Conservation (phyloP, 2,329 filamentous ascomycete genomes). For the Ophiognomonia clavigignenti-juglandacearum region DNA sequence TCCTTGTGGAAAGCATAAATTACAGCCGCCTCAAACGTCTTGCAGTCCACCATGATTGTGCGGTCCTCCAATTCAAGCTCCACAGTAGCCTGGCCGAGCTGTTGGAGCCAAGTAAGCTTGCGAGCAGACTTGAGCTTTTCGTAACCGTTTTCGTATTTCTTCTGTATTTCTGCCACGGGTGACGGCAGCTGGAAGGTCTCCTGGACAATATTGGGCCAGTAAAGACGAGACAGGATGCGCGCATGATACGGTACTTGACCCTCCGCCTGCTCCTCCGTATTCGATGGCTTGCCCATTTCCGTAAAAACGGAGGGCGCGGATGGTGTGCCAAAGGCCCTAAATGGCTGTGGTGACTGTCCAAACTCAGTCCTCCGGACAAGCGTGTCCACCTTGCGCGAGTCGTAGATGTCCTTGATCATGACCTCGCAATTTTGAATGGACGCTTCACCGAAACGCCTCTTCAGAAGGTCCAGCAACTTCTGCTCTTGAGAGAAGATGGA, state of each 20-base stretch:
- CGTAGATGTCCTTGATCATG: constrained; percentile 90
- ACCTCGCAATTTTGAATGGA: constrained; percentile 91
- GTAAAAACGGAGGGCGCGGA: constrained; percentile 11
- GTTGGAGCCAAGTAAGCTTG: constrained; percentile 84
- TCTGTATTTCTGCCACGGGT: constrained; percentile 56
- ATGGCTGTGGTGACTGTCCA: constrained; percentile 21
- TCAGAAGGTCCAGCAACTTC: constrained; percentile 79
- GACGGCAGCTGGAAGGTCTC: constrained; percentile 63
- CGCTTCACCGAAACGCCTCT: constrained; percentile 79
- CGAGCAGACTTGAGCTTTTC: constrained; percentile 75
- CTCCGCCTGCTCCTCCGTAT: constrained; percentile 27
- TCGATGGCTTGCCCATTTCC: constrained; percentile 17
- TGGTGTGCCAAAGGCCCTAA: constrained; percentile 17
- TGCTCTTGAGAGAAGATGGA: constrained; percentile 72
- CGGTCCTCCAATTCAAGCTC: constrained; percentile 82
- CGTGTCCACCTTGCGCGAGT: constrained; percentile 70
- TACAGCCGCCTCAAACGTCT: constrained; percentile 81
- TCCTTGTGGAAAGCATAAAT: constrained; percentile 71
- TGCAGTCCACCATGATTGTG: constrained; percentile 64
- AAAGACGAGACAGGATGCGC: constrained; percentile 85
- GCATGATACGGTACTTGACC: constrained; percentile 66
- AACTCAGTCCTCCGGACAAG: constrained; percentile 53
- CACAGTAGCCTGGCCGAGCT: constrained; percentile 73
- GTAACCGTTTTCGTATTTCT: constrained; percentile 70
- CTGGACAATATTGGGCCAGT: constrained; percentile 80